phyloP scores from a whole-genome alignment of 208 protist species.

The Strigomonas culicis region DNA sequence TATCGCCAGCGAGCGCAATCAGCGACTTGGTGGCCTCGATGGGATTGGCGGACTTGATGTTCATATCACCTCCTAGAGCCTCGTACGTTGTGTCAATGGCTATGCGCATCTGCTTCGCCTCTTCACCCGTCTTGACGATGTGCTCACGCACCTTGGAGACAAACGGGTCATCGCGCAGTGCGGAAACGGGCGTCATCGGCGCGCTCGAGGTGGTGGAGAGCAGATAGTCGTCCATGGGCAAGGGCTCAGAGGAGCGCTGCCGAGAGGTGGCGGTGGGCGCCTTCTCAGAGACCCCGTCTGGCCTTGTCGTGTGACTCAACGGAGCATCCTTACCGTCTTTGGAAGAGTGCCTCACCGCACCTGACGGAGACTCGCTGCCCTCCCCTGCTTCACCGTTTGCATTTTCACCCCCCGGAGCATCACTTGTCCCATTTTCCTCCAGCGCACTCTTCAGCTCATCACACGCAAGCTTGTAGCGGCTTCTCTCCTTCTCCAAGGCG shows the following conservation, averaged over 20 bases:
- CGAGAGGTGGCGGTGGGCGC: too few species aligned
- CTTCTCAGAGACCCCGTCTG: too few species aligned
- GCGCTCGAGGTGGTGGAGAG: neutral
- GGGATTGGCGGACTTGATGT: neutral
- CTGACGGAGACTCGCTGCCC: neutral
- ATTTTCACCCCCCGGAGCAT: neutral
- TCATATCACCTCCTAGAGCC: slow-evolving; percentile 2
- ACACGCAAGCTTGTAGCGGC: neutral
- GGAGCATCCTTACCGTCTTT: too few species aligned
- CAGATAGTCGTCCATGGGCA: too few species aligned
- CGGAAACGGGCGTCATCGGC: too few species aligned
- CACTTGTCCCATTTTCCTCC: neutral
- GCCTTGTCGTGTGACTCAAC: too few species aligned
- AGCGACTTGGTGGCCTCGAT: slow-evolving; percentile 7
- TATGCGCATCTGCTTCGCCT: slow-evolving; percentile 6
- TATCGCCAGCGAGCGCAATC: slow-evolving; percentile 3
- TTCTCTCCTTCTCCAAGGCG: neutral
- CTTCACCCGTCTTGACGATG: slow-evolving; percentile 8
- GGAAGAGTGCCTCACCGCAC: too few species aligned
- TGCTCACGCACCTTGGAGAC: slow-evolving; percentile 1
- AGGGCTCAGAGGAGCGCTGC: too few species aligned
- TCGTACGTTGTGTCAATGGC: slow-evolving; percentile 4
- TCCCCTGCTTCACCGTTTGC: neutral
- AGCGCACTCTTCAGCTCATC: slow-evolving; percentile 6
- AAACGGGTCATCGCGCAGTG: neutral